phyloP scores from a whole-genome alignment of 2,329 filamentous ascomycete genomes.

The Talaromyces sp. region DNA sequence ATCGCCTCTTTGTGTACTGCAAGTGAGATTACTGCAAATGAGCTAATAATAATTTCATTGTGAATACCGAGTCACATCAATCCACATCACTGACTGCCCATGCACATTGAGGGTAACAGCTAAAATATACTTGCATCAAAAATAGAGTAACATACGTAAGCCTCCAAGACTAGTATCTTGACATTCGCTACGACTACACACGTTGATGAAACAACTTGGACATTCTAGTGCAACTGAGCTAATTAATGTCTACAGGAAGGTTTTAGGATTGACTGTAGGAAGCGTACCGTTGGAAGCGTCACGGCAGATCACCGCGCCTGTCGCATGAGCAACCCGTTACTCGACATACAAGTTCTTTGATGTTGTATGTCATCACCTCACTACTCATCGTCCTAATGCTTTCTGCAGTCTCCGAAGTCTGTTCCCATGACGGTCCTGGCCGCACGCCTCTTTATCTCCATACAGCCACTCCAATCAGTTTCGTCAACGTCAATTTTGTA shows the following conservation, averaged over 20 bases:
- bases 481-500: not conserved
- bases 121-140: not conserved
- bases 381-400: too few species aligned
- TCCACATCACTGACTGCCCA: too few species aligned
- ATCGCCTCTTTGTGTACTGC: not conserved
- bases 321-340: not conserved
- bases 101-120: too few species aligned
- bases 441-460: too few species aligned
- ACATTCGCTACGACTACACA: not conserved
- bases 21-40: not conserved
- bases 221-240: not conserved
- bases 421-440: too few species aligned
- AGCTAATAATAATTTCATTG: not conserved
- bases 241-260: not conserved
- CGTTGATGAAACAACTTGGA: not conserved
- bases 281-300: not conserved
- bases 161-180: too few species aligned
- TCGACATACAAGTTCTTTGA: too few species aligned
- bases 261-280: not conserved
- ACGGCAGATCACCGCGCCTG: not conserved
- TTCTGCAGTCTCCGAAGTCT: too few species aligned
- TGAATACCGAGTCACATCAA: not conserved
- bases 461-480: not conserved
- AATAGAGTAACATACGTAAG: not conserved
- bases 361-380: too few species aligned